phyloP scores from a whole-genome alignment of 805 yeast genomes.

The Myxozyma neglecta region DNA sequence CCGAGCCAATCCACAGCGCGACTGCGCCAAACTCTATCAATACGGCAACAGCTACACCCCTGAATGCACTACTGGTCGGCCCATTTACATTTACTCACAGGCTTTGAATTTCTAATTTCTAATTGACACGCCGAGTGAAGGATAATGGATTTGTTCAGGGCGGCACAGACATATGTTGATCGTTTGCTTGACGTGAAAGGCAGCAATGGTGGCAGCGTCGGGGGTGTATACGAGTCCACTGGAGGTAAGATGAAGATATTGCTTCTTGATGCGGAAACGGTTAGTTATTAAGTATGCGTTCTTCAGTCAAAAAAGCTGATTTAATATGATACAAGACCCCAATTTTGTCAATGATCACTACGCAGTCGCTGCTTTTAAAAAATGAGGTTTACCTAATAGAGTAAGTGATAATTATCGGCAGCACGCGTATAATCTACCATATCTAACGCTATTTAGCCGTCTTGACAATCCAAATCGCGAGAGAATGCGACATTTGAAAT shows the following conservation, averaged over 20 bases:
- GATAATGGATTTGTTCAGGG: constrained; percentile 43
- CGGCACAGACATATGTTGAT: constrained; percentile 44
- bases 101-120: background rate
- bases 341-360: constrained; percentile 81
- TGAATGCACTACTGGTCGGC: background rate
- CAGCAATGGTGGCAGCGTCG: constrained; percentile 26
- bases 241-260: constrained; percentile 60
- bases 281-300: background rate
- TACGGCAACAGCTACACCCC: background rate
- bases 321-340: constrained; percentile 49
- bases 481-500: constrained; percentile 73
- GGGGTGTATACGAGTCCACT: constrained; percentile 36
- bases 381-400: constrained; percentile 86
- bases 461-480: constrained; percentile 62
- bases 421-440: background rate
- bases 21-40: background rate
- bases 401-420: constrained; percentile 25
- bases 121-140: background rate
- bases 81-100: background rate
- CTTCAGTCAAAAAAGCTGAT: background rate
- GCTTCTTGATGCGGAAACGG: constrained; percentile 72
- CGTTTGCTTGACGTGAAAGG: constrained; percentile 38
- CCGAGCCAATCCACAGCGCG: background rate
- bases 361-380: constrained; percentile 80
- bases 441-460: constrained; percentile 37